These are phyloP conservation scores for Acanthamoeba polyphaga DNA, from an alignment of 208 protist species.

Conservation along the genomic window DNA sequence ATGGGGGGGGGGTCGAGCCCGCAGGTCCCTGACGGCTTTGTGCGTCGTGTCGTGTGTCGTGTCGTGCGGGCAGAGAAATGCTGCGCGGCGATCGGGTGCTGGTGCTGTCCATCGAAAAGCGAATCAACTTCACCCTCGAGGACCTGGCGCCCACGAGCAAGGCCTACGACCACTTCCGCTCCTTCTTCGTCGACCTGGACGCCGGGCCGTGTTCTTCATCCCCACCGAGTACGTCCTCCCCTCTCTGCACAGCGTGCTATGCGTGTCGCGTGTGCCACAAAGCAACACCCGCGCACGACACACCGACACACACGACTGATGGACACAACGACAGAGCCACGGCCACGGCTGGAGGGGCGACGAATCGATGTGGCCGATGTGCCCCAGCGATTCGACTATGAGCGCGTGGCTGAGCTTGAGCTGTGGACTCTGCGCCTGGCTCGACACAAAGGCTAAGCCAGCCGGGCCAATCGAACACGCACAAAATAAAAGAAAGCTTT, in stretches of 20 bases:
- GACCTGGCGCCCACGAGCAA: conserved; percentile 8
- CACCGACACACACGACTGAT: no score
- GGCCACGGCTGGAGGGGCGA: neutral
- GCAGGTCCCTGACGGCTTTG: no score
- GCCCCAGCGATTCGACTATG: conserved; percentile 5
- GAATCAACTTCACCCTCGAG: conserved; percentile 16
- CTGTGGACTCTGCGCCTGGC: neutral
- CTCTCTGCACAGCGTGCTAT: no score
- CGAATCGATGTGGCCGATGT: neutral
- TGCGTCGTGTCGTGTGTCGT: no score
- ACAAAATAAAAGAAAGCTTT: no score
- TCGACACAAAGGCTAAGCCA: no score
- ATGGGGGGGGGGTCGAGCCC: no score
- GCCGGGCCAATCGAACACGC: no score
- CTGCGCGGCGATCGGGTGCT: neutral
- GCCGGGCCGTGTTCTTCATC: neutral
- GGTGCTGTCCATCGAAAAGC: conserved; percentile 33
- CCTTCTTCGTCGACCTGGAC: neutral
- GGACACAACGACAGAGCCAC: no score
- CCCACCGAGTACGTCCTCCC: neutral
- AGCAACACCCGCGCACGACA: no score
- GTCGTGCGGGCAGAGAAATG: neutral
- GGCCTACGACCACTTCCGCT: conserved; percentile 8
- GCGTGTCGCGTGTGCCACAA: no score
- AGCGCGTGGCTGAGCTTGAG: neutral